Base-by-base conservation (phyloP, 2,329 filamentous ascomycete species). In the Neonectria faginata region DNA sequence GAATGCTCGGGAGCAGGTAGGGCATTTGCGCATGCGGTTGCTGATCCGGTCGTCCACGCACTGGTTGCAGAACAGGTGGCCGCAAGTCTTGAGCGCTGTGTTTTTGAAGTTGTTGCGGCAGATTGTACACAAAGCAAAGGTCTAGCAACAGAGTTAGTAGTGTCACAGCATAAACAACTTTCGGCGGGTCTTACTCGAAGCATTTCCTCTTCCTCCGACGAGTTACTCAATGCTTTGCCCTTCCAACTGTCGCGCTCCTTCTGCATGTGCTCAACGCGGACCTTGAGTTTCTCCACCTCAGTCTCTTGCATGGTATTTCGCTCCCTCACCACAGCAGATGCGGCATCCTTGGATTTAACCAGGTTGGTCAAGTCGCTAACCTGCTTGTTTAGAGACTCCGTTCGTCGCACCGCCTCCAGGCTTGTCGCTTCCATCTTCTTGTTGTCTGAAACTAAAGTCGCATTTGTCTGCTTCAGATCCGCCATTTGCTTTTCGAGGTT, bases 21-120 rank as follows among this genome's bases (percentile, higher is more conserved):
- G 96, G 75, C 96, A 99, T 79, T 98, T 98, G 70, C 96, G 88
- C 81, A 95, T 94, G 39, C 96, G 92, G 75, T 96, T 97, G 50
- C 89, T 89, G 66, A 97, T 89, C 62, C 96, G 90, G 74, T 97
- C 92, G 69, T 97, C 93, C 25, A 98, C 92, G 77, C 96, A 99
- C 52, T 89, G 86, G 75, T 91, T 90, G 85, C 96, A 99, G 79
- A 98, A 97, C 53, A 97, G 88, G 79, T 99, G 96, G 2, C 96
- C 96, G 78, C 96, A 99, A 1, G 92, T 94, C 81, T 96, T 97
- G 78, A 99, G 87, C 10, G 91, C 91, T 0, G 94, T 97, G 76
- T 98, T 93, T 80, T 98, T 98, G 83, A 97, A 94, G 71, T 95
- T 93, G 74, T 89, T 91, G 71, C 93, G 92, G 82, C 97, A 99